These are phyloP conservation scores for Pseudogymnoascus verrucosus DNA, from an alignment of 2,329 filamentous ascomycete species.

Conservation along the genomic window DNA sequence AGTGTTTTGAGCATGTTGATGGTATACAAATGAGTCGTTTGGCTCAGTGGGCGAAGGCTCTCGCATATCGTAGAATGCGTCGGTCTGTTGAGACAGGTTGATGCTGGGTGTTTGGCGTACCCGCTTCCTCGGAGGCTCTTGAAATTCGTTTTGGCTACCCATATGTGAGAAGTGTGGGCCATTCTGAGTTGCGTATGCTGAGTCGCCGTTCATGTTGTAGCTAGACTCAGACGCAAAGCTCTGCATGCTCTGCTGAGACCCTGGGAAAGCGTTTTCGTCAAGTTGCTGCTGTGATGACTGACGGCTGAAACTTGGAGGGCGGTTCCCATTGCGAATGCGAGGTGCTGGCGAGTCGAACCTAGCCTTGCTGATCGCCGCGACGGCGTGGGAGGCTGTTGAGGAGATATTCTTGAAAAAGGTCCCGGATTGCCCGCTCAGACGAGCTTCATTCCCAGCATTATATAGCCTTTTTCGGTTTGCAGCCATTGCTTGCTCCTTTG, in stretches of 20 bases:
- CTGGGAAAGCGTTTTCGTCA: constrained; percentile 49
- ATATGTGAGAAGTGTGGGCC: constrained; percentile 29
- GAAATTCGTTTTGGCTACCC: constrained; percentile 37
- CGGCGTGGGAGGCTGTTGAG: constrained; percentile 81
- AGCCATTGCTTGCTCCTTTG: constrained; percentile 98
- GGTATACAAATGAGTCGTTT: constrained; percentile 69
- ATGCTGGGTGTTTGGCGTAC: constrained; percentile 51
- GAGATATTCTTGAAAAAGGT: constrained; percentile 98
- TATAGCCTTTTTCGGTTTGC: constrained; percentile 90
- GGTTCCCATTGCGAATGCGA: constrained; percentile 51
- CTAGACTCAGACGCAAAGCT: constrained; percentile 68
- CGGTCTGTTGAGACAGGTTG: constrained; percentile 30
- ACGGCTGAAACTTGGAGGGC: constrained; percentile 62
- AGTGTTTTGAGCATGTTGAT: constrained; percentile 38
- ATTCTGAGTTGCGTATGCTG: constrained; percentile 57
- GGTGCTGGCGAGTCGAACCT: constrained; percentile 82
- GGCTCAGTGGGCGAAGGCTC: constrained; percentile 67
- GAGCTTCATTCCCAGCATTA: constrained; percentile 62
- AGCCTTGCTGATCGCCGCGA: constrained; percentile 94
- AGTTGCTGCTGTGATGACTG: constrained; percentile 62
- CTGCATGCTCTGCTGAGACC: constrained; percentile 74
- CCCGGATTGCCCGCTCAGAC: constrained; percentile 60
- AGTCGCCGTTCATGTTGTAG: constrained; percentile 56
- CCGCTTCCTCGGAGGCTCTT: constrained; percentile 78
- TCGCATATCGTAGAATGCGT: constrained; percentile 46